These are phyloP conservation scores for Epichloe hybrida DNA, from an alignment of 2,329 filamentous ascomycete genomes.

Conservation along the genomic window DNA sequence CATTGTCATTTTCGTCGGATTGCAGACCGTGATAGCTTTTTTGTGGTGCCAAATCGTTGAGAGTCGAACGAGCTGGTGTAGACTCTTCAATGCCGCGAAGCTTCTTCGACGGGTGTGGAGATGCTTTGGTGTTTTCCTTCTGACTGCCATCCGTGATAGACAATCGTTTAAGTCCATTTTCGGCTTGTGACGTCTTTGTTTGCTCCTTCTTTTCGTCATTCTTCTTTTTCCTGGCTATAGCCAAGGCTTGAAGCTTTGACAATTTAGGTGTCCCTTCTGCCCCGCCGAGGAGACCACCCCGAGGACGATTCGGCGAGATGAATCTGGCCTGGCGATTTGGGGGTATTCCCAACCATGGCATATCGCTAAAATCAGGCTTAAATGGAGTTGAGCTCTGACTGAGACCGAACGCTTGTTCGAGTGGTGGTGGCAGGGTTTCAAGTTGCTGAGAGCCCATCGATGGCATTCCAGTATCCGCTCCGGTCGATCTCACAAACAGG, in stretches of 20 bases:
- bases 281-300: slow-evolving; percentile 66
- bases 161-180: slow-evolving; percentile 18
- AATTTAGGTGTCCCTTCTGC: slow-evolving; percentile 51
- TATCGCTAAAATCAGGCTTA: slow-evolving; percentile 56
- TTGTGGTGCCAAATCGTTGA: background rate
- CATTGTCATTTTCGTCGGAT: background rate
- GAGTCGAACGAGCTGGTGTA: background rate
- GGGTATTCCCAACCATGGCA: slow-evolving; percentile 72
- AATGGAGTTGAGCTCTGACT: background rate
- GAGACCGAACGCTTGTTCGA: background rate
- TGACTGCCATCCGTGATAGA: slow-evolving; percentile 16
- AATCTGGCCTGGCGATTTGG: slow-evolving; percentile 50
- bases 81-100: slow-evolving; percentile 7
- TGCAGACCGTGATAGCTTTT: background rate
- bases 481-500: slow-evolving; percentile 15
- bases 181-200: slow-evolving; percentile 13
- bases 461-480: slow-evolving; percentile 18
- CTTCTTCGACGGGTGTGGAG: slow-evolving; percentile 11
- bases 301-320: slow-evolving; percentile 39
- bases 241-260: slow-evolving; percentile 84
- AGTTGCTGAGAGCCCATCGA: slow-evolving; percentile 4
- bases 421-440: background rate
- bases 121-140: slow-evolving; percentile 16
- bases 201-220: slow-evolving; percentile 44
- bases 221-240: slow-evolving; percentile 75